A percentile compares a stretch with the other conserved stretches of the same genome.
These are phyloP conservation scores for Fusarium brachygibbosum DNA, from an alignment of 2,329 filamentous ascomycete species.

Conservation along the genomic window DNA sequence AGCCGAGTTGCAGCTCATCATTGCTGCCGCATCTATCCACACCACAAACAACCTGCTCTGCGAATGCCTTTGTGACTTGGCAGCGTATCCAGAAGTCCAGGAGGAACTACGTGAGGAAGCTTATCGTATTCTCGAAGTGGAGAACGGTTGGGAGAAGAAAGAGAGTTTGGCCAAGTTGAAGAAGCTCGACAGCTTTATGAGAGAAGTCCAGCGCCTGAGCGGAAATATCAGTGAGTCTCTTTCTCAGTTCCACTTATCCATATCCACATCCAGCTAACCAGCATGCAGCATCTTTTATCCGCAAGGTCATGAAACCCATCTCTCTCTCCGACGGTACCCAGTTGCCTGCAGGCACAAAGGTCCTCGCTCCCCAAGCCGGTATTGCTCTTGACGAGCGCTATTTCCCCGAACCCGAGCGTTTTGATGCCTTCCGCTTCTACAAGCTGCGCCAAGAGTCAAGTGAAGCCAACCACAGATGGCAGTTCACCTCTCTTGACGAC, in stretches of 20 bases:
- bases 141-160: conserved; percentile 59
- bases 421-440: conserved; percentile 66
- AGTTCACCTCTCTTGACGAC: conserved; percentile 60
- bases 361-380: conserved; percentile 58
- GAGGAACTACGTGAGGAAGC: conserved; percentile 65
- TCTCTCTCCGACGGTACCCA: conserved; percentile 61
- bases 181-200: conserved; percentile 65
- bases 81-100: conserved; percentile 62
- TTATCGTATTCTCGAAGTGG: conserved; percentile 56
- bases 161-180: conserved; percentile 60
- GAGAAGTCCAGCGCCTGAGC: conserved; percentile 57
- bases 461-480: conserved; percentile 57
- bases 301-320: conserved; percentile 62
- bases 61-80: conserved; percentile 65
- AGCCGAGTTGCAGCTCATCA: conserved; percentile 60
- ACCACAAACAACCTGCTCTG: conserved; percentile 61
- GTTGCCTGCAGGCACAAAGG: conserved; percentile 59
- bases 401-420: conserved; percentile 58
- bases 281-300: conserved; percentile 58
- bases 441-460: conserved; percentile 56
- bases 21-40: conserved; percentile 61
- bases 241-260: neutral
- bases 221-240: conserved; percentile 59
- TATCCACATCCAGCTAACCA: conserved; percentile 33
- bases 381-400: conserved; percentile 58